Evolutionary conservation across 2,329 filamentous ascomycete species (phyloP).

Genomic region (Trichoderma sp.): DNA sequence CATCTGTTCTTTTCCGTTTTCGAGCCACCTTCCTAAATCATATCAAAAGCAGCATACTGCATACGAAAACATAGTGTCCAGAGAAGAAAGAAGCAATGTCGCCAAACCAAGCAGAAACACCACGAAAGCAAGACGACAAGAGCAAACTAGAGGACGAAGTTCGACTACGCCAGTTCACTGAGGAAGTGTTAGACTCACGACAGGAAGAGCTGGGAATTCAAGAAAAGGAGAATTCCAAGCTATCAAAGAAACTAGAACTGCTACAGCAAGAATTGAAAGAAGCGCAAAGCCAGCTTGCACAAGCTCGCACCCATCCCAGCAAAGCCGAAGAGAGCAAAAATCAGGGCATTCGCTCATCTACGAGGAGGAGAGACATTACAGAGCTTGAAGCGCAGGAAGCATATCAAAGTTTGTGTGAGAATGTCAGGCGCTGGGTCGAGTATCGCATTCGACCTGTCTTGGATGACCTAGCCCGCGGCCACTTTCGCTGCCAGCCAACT

Average conservation of each 20-base stretch:
- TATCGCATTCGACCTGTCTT: conserved; percentile 40
- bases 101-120: background rate
- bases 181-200: conserved; percentile 44
- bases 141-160: conserved; percentile 39
- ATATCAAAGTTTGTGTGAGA: conserved; percentile 41
- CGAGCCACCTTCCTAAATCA: background rate
- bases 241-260: conserved; percentile 38
- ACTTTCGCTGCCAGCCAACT: conserved; percentile 34
- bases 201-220: conserved; percentile 42
- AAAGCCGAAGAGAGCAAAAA: conserved; percentile 39
- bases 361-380: conserved; percentile 42
- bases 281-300: conserved; percentile 39
- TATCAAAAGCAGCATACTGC: background rate
- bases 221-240: conserved; percentile 38
- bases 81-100: conserved; percentile 1
- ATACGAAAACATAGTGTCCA: background rate
- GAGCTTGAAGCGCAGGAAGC: conserved; percentile 43
- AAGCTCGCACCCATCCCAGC: conserved; percentile 38
- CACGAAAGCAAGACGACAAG: conserved; percentile 30
- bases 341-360: conserved; percentile 42
- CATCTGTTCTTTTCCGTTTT: background rate
- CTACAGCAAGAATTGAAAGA: conserved; percentile 40
- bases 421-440: conserved; percentile 45
- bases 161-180: conserved; percentile 43
- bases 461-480: conserved; percentile 40